A percentile compares a stretch with the other conserved stretches of the same genome.
Evolutionary conservation across 2,329 filamentous ascomycete genomes (phyloP).

Genomic region (Fusarium vanettenii): DNA sequence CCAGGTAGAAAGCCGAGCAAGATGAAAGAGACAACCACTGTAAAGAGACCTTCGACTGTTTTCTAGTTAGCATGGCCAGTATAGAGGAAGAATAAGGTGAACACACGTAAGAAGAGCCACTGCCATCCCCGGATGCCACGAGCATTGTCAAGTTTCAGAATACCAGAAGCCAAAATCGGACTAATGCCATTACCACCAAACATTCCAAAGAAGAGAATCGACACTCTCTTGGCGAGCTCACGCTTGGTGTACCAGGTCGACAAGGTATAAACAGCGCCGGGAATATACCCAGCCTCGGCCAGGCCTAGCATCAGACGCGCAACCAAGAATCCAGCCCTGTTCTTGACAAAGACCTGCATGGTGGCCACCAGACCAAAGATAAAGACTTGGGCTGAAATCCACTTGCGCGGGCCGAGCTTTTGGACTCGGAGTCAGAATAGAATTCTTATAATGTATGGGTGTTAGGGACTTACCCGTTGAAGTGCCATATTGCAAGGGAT

Average conservation of each 20-base stretch:
- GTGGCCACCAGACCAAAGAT: conserved; percentile 59
- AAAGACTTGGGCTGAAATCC: conserved; percentile 61
- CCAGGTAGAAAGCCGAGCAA: conserved; percentile 57
- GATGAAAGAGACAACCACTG: conserved; percentile 52
- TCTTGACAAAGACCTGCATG: conserved; percentile 56
- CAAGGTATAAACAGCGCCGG: conserved; percentile 61
- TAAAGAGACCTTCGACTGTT: conserved; percentile 58
- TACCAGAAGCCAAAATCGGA: conserved; percentile 60
- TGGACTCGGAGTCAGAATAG: background rate
- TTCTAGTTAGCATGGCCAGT: background rate
- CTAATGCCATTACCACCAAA: conserved; percentile 62
- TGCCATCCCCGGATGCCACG: conserved; percentile 59
- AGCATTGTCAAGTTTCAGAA: conserved; percentile 57
- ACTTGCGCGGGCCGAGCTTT: conserved; percentile 44
- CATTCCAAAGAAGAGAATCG: conserved; percentile 65
- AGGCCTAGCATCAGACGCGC: conserved; percentile 59
- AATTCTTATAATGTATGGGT: background rate
- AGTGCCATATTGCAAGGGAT: conserved; percentile 63
- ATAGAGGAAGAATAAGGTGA: background rate
- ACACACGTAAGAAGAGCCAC: conserved; percentile 61
- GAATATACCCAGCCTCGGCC: conserved; percentile 63
- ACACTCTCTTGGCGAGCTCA: conserved; percentile 59
- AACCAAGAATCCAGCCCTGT: conserved; percentile 58
- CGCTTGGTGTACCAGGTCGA: conserved; percentile 62
- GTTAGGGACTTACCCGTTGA: conserved; percentile 38